Evolutionary conservation across 108 stramenopile species (phyloP).

Genomic region (Cylindrotheca closterium): DNA sequence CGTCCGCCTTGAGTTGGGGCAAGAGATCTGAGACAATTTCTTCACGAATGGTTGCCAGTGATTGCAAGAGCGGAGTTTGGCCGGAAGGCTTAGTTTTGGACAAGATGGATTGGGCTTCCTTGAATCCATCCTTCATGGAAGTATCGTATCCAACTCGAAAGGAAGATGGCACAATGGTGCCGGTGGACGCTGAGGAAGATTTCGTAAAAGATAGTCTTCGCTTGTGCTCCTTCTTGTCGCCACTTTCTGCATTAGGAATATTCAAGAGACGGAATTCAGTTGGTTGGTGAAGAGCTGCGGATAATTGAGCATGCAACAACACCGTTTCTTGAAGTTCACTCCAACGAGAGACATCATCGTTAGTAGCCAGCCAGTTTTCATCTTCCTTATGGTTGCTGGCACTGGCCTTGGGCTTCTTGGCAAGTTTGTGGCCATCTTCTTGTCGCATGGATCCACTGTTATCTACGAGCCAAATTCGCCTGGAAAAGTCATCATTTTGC

Average conservation of each 20-base stretch:
- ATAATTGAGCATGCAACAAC: slow-evolving; percentile 62
- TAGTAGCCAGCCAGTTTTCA: no score
- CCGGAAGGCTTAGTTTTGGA: slow-evolving; percentile 6
- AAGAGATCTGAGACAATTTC: slow-evolving; percentile 9
- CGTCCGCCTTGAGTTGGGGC: slow-evolving; percentile 7
- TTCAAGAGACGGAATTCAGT: slow-evolving; percentile 71
- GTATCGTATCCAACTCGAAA: background rate
- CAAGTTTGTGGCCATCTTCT: slow-evolving; percentile 63
- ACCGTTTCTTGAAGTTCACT: slow-evolving; percentile 69
- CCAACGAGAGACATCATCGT: slow-evolving; percentile 59
- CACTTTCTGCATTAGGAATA: slow-evolving; percentile 18
- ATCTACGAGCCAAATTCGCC: slow-evolving; percentile 74
- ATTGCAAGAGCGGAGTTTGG: slow-evolving; percentile 3
- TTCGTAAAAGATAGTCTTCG: no score
- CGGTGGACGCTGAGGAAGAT: no score
- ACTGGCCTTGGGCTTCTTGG: slow-evolving; percentile 14
- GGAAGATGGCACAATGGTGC: no score
- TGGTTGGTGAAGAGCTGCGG: slow-evolving; percentile 51
- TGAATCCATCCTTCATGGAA: background rate
- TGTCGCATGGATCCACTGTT: slow-evolving; percentile 66
- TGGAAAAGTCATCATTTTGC: slow-evolving; percentile 30
- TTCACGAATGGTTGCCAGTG: background rate
- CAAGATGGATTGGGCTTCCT: slow-evolving; percentile 13
- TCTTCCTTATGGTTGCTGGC: no score
- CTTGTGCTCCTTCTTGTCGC: no score